Percentiles rank a stretch among this genome's conserved stretches.
These are phyloP conservation scores for Canavalia gladiata DNA, from an alignment of 306 rosid genomes.

Conservation along the genomic window DNA sequence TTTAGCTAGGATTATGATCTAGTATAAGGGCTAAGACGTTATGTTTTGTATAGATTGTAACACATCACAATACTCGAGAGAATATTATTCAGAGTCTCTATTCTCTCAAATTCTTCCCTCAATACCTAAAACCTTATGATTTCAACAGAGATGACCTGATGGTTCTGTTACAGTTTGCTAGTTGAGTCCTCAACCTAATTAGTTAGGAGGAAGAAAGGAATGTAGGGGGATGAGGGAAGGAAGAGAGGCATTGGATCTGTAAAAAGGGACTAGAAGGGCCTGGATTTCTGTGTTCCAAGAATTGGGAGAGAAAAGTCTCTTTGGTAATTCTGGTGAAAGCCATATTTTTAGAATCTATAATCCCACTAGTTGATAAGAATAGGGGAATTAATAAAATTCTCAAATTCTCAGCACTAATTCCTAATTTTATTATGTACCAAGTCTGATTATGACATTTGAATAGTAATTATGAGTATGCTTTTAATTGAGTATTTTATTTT, in stretches of 20 bases:
- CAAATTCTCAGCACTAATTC: not conserved
- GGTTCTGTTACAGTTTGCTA: too few species aligned
- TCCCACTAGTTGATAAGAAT: not conserved
- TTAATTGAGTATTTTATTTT: not conserved
- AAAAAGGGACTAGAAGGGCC: not conserved
- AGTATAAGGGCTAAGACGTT: not conserved
- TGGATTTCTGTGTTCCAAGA: not conserved
- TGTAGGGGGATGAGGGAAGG: not conserved
- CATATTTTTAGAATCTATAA: not conserved
- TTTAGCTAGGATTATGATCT: too few species aligned
- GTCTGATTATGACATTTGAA: not conserved
- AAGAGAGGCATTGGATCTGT: not conserved
- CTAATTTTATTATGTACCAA: not conserved
- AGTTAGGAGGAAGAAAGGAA: not conserved
- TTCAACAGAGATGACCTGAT: too few species aligned
- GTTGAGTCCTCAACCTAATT: too few species aligned
- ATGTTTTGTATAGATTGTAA: not conserved
- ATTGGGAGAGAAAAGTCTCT: not conserved
- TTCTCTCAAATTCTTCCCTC: not conserved
- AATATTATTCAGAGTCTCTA: not conserved
- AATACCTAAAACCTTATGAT: not conserved
- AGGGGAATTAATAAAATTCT: not conserved
- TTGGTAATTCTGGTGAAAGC: not conserved
- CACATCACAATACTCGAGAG: not conserved
- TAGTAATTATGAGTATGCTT: conserved; percentile 1